These are phyloP conservation scores for Epichloe sylvatica DNA, from an alignment of 2,329 filamentous ascomycete species.

Conservation along the genomic window DNA sequence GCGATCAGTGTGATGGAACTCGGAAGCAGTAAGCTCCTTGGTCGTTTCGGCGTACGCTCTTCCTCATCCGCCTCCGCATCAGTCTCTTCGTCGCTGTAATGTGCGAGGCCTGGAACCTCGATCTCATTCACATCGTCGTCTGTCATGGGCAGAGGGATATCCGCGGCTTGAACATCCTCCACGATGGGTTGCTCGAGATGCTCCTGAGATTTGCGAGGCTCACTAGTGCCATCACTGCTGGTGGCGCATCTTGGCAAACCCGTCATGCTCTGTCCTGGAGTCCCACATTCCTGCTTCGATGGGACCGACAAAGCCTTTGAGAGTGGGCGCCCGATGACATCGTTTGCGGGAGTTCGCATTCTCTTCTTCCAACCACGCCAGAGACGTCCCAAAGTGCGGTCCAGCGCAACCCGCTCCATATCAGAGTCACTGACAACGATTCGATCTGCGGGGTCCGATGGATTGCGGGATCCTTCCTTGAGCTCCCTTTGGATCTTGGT, in stretches of 20 bases:
- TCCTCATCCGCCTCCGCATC: conserved; percentile 27
- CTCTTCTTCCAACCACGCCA: conserved; percentile 96
- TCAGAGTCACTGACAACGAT: conserved; percentile 81
- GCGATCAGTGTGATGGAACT: conserved; percentile 15
- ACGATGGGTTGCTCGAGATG: conserved; percentile 8
- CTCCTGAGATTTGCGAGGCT: conserved; percentile 8
- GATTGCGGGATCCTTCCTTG: conserved; percentile 33
- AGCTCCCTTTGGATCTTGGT: conserved; percentile 45
- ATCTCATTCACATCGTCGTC: conserved; percentile 65
- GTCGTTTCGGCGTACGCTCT: conserved; percentile 22
- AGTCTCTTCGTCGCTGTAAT: conserved; percentile 48
- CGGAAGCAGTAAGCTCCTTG: conserved; percentile 28
- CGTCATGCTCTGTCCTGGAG: conserved; percentile 22
- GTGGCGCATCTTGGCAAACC: conserved; percentile 5
- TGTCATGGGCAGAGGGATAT: conserved; percentile 53
- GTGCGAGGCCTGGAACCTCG: conserved; percentile 56
- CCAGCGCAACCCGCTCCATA: conserved; percentile 84
- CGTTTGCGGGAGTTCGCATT: conserved; percentile 43
- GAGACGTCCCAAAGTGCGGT: conserved; percentile 71
- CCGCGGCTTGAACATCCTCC: conserved; percentile 20
- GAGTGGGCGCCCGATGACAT: conserved; percentile 33
- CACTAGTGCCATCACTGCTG: conserved; percentile 6
- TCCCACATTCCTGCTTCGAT: conserved; percentile 20
- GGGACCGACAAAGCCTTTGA: conserved; percentile 30
- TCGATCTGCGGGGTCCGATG: conserved; percentile 42